A percentile compares a stretch with the other conserved stretches of the same genome.
phyloP scores from a whole-genome alignment of 2,329 filamentous ascomycete species.

The Calonectria montana region DNA sequence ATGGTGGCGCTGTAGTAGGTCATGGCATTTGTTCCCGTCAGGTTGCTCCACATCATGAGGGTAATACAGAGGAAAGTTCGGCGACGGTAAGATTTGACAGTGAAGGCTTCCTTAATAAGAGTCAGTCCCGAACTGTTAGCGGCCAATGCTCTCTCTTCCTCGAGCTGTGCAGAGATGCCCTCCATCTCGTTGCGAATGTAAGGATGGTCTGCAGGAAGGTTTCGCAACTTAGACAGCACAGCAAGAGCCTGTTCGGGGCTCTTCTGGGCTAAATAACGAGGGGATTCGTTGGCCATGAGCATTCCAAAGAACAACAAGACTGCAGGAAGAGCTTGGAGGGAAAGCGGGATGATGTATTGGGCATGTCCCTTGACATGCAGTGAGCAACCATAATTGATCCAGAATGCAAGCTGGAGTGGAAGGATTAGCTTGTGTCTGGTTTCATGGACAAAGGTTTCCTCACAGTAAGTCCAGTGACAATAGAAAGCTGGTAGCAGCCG shows the following conservation, averaged over 20 bases:
- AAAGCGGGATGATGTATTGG: constrained; percentile 60
- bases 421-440: not conserved
- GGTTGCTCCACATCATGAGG: constrained; percentile 72
- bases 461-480: constrained; percentile 10
- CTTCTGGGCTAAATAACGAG: constrained; percentile 72
- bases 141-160: constrained; percentile 64
- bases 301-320: constrained; percentile 69
- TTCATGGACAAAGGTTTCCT: not conserved
- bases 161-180: constrained; percentile 65
- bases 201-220: constrained; percentile 62
- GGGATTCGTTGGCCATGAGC: constrained; percentile 72
- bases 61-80: constrained; percentile 67
- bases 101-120: constrained; percentile 69
- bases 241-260: constrained; percentile 69
- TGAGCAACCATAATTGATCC: constrained; percentile 26
- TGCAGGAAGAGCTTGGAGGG: constrained; percentile 72
- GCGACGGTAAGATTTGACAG: constrained; percentile 66
- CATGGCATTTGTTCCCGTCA: constrained; percentile 46
- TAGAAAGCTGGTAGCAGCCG: constrained; percentile 14
- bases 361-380: constrained; percentile 17
- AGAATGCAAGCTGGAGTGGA: constrained; percentile 19
- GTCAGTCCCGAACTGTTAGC: constrained; percentile 55
- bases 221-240: constrained; percentile 66
- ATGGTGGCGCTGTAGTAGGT: constrained; percentile 14
- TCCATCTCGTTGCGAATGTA: constrained; percentile 68